phyloP scores from a whole-genome alignment of 169 alveolate species.

The Plasmodium cynomolgi region DNA sequence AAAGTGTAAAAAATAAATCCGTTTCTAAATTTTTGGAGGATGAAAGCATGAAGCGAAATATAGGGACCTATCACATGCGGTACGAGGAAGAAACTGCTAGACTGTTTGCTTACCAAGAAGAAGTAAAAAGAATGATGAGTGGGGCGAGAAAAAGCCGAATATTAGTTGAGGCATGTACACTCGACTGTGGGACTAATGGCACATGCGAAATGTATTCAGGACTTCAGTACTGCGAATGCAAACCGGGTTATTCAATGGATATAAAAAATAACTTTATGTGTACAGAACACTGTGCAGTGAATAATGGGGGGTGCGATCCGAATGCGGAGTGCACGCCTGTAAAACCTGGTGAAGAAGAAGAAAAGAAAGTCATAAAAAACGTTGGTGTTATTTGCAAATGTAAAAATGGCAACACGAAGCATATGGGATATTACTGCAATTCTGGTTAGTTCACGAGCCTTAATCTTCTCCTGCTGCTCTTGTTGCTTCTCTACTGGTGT shows the following conservation, averaged over 20 bases:
- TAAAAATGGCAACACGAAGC: slow-evolving; percentile 30
- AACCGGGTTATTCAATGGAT: slow-evolving; percentile 30
- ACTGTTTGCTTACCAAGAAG: not conserved
- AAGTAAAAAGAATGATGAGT: not conserved
- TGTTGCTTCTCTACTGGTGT: not conserved
- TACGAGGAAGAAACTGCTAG: not conserved
- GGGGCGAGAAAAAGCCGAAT: slow-evolving; percentile 23
- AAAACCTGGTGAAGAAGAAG: not conserved
- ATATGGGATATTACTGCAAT: slow-evolving; percentile 48
- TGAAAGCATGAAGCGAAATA: not conserved
- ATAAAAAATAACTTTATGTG: slow-evolving; percentile 32
- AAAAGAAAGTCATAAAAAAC: slow-evolving; percentile 19
- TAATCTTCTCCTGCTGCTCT: not conserved
- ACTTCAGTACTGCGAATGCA: slow-evolving; percentile 23
- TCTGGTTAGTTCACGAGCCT: not conserved
- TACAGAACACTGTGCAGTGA: slow-evolving; percentile 48
- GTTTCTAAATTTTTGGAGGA: not conserved
- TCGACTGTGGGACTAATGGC: slow-evolving; percentile 34
- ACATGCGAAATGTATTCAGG: not conserved
- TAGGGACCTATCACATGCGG: not conserved
- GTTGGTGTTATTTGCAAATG: slow-evolving; percentile 67
- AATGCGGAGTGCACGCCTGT: slow-evolving; percentile 25
- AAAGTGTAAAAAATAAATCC: not conserved
- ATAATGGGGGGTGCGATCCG: slow-evolving; percentile 64
- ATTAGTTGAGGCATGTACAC: slow-evolving; percentile 24